Conservation (phyloP, 768 basidiomycete genomes). For the Auricularia cornea region DNA sequence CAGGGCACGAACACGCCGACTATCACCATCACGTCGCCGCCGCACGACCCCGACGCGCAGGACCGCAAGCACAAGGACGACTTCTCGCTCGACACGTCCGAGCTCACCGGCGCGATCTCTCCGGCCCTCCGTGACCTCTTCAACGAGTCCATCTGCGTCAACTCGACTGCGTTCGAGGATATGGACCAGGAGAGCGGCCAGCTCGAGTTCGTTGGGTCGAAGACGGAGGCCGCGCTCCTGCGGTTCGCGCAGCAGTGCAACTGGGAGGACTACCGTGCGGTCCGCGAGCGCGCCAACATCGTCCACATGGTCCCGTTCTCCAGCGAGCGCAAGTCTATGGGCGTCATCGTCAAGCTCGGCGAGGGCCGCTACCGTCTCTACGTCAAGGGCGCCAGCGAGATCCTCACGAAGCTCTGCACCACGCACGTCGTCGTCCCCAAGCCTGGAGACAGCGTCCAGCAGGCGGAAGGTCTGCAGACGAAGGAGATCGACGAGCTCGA, state of each 20-base stretch:
- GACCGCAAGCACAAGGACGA: slow-evolving; percentile 50
- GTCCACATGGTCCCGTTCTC: slow-evolving; percentile 92
- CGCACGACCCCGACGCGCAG: neutral
- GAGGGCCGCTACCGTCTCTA: slow-evolving; percentile 57
- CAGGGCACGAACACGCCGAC: neutral
- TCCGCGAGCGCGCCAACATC: slow-evolving; percentile 49
- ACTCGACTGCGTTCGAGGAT: slow-evolving; percentile 94
- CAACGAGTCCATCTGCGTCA: slow-evolving; percentile 81
- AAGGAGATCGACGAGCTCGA: slow-evolving; percentile 55
- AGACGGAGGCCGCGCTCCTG: slow-evolving; percentile 91
- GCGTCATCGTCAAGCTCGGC: slow-evolving; percentile 63
- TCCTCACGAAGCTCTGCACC: slow-evolving; percentile 70
- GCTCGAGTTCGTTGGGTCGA: slow-evolving; percentile 73
- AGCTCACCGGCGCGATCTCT: slow-evolving; percentile 58
- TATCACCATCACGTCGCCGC: neutral
- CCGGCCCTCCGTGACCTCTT: slow-evolving; percentile 55
- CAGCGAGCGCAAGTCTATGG: slow-evolving; percentile 91
- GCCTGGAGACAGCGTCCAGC: slow-evolving; percentile 19
- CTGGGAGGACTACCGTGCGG: slow-evolving; percentile 65
- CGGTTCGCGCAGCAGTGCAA: slow-evolving; percentile 72
- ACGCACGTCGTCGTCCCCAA: slow-evolving; percentile 61
- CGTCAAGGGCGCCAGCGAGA: slow-evolving; percentile 92
- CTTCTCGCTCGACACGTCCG: slow-evolving; percentile 76
- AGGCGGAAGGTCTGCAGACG: slow-evolving; percentile 17
- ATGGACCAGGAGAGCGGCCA: slow-evolving; percentile 50